Percentiles rank a stretch among this genome's conserved stretches.
These are phyloP conservation scores for Juncus inflexus DNA, from an alignment of 176 grass and related monocot genomes.

Conservation along the genomic window DNA sequence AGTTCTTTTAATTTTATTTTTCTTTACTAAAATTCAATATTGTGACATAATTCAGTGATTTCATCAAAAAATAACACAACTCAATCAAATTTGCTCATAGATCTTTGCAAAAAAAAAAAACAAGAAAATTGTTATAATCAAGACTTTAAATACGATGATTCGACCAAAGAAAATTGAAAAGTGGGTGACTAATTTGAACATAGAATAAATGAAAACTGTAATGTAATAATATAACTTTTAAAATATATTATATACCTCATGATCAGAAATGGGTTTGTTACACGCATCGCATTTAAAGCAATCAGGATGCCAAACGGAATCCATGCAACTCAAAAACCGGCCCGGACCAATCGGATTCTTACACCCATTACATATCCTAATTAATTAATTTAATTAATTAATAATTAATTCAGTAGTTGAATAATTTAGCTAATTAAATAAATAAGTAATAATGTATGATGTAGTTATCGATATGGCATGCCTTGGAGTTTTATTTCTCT, in stretches of 20 bases:
- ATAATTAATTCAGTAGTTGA: no score
- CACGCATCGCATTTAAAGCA: slow-evolving; percentile 72
- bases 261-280: slow-evolving; percentile 67
- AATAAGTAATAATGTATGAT: neutral
- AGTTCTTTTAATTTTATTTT: no score
- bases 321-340: slow-evolving; percentile 63
- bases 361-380: slow-evolving; percentile 80
- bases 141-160: no score
- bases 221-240: neutral
- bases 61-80: no score
- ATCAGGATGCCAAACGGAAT: slow-evolving; percentile 75
- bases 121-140: no score
- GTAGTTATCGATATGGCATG: neutral
- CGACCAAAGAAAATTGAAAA: slow-evolving; percentile 13
- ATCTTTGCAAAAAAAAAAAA: no score
- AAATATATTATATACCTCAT: slow-evolving; percentile 52
- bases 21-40: no score
- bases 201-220: slow-evolving; percentile 12
- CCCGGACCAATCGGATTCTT: slow-evolving; percentile 54
- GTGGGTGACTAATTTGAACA: slow-evolving; percentile 17
- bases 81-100: no score
- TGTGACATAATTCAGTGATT: no score
- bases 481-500: slow-evolving; percentile 7
- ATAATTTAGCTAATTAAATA: neutral
- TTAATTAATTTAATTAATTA: slow-evolving; percentile 29